Percentiles rank a stretch among this genome's conserved stretches.
Evolutionary conservation across 2,329 filamentous ascomycete genomes (phyloP).

Genomic region (Aspergillus felis): DNA sequence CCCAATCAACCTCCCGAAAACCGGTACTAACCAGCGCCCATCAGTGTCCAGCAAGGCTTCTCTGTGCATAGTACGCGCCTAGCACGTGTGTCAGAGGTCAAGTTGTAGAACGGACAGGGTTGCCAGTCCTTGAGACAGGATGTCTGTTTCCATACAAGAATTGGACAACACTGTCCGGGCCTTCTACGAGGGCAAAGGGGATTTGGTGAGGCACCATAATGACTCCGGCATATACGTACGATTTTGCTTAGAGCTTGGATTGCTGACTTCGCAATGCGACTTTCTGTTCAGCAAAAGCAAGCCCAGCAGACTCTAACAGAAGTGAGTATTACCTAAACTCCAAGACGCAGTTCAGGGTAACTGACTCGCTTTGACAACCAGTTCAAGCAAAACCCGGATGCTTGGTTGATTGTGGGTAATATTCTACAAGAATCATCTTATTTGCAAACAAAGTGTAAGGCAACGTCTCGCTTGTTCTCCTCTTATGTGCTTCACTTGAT

Average conservation of each 20-base stretch:
- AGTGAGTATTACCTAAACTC: constrained; percentile 50
- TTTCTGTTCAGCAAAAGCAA: constrained; percentile 73
- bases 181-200: constrained; percentile 96
- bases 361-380: constrained; percentile 38
- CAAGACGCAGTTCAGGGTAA: background rate
- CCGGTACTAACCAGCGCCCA: background rate
- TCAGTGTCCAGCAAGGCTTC: background rate
- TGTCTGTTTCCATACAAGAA: constrained; percentile 79
- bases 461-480: constrained; percentile 1
- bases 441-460: constrained; percentile 91
- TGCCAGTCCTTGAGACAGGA: constrained; percentile 38
- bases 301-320: constrained; percentile 90
- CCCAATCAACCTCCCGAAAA: constrained; percentile 11
- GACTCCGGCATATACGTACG: background rate
- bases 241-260: background rate
- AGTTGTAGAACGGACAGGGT: constrained; percentile 24
- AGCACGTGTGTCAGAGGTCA: constrained; percentile 1
- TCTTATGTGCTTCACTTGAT: background rate
- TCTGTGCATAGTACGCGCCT: background rate
- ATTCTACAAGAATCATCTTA: constrained; percentile 92
- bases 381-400: constrained; percentile 99
- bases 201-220: constrained; percentile 63
- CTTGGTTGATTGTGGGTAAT: constrained; percentile 96
- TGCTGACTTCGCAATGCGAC: background rate
- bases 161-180: constrained; percentile 93